phyloP scores from a whole-genome alignment of 495 filamentous ascomycete species.

The Penicillium antarcticum region DNA sequence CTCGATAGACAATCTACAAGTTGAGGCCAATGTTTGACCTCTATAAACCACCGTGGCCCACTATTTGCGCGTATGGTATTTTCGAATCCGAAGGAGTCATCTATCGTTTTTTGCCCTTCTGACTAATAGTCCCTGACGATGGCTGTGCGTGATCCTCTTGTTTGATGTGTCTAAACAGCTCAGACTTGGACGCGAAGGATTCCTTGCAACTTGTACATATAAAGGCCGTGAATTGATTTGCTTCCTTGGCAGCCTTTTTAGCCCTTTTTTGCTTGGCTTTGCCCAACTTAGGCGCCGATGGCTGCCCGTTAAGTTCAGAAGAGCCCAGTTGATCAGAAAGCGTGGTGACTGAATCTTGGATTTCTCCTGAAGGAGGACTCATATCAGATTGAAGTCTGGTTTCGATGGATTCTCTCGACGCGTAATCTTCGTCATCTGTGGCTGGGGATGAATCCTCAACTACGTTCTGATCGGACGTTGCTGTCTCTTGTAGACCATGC shows the following conservation, averaged over 20 bases:
- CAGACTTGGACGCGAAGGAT: conserved; percentile 62
- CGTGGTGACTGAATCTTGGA: conserved; percentile 7
- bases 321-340: conserved; percentile 23
- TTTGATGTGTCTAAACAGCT: conserved; percentile 72
- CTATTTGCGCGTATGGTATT: too few relatives aligned
- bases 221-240: conserved; percentile 35
- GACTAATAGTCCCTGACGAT: conserved; percentile 25
- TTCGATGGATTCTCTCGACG: conserved; percentile 43
- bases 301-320: conserved; percentile 16
- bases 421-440: conserved; percentile 43
- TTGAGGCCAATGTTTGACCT: too few relatives aligned
- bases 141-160: conserved; percentile 57
- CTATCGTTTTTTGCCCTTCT: conserved; percentile 27
- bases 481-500: neutral
- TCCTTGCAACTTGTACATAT: conserved; percentile 60
- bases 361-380: neutral
- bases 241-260: conserved; percentile 69
- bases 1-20: neutral
- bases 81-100: too few relatives aligned
- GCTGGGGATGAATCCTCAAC: neutral
- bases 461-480: neutral
- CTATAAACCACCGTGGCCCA: too few relatives aligned
- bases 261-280: conserved; percentile 87
- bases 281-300: conserved; percentile 56
- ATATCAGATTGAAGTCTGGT: conserved; percentile 16